Evolutionary conservation across 2,329 filamentous ascomycete species (phyloP), one percentile per base, ranked within the genome.

Genomic region (Colletotrichum sp.): DNA sequence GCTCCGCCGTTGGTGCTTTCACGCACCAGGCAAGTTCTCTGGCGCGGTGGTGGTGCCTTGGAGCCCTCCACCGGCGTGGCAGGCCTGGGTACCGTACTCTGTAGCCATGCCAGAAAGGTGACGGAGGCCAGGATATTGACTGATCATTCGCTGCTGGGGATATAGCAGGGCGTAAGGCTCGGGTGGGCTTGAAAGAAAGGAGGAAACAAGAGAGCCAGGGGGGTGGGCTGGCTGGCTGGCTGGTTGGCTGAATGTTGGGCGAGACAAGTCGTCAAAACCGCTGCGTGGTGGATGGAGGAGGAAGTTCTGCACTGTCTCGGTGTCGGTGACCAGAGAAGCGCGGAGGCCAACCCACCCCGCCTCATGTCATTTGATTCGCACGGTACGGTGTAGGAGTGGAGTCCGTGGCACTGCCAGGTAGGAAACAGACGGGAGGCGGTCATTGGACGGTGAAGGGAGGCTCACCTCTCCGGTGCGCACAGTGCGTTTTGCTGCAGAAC

Each of bases 301-400:
- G n/a, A 62, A 44, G 52, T 59, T 57, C 21, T 60, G 62, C 52
- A 66, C 71, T 74, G 66, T 74, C 71, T 69, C 32, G 32, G 57
- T 30, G 39, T 67, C 52, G 55, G 39, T 39, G 24, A 26, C 39
- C 30, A 30, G 30, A 9, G 65, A 30, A n/a, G 62, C 62, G 26
- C 12, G 39, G 16, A 55, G 28, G 63, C 24, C 30, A 39, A 10
- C 39, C 39, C n/a, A 39, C 16, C 39, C 18, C 10, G 44, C 59
- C 6, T 34, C 6, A n/a, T n/a, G 28, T 21, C 24, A 21, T 32
- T 36, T 63, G 26, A 21, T 64, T 73, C 57, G 34, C 36, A 76
- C 74, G 26, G 70, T 76, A 76, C 74, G 74, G 74, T 76, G 64
- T 32, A 39, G 13, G 59, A 76, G 73, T 72, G 73, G 73, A 59